A percentile compares a stretch with the other conserved stretches of the same genome.
Conservation (phyloP, 495 filamentous ascomycete species). For the Wilcoxina mikolae region DNA sequence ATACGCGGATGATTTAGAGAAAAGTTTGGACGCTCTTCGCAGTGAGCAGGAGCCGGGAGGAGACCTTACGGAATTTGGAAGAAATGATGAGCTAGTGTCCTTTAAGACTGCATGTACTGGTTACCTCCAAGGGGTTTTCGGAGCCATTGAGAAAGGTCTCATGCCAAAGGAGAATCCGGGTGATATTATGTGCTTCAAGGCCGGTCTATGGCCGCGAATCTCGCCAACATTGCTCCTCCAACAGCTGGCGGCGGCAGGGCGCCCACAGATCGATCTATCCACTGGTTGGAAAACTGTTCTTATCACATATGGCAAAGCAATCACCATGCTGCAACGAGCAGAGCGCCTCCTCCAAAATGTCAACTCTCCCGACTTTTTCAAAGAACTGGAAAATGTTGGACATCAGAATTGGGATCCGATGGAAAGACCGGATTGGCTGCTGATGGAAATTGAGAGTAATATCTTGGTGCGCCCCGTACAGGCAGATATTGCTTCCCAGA, state of each 20-base stretch:
- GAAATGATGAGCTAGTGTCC: too few species aligned
- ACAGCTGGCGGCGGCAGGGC: constrained; percentile 10
- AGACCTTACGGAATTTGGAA: too few species aligned
- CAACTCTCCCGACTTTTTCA: constrained; percentile 34
- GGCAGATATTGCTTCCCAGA: constrained; percentile 40
- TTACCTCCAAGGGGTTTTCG: too few species aligned
- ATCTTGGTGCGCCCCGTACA: constrained; percentile 52
- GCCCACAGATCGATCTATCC: constrained; percentile 12
- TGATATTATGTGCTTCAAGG: neutral
- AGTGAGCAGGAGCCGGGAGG: too few species aligned
- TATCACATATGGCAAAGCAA: constrained; percentile 30
- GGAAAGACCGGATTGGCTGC: constrained; percentile 40
- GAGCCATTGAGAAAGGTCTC: too few species aligned
- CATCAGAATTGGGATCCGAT: constrained; percentile 41
- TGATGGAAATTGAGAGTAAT: constrained; percentile 50
- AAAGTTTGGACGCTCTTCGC: too few species aligned
- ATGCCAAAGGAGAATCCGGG: too few species aligned
- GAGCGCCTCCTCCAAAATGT: constrained; percentile 24
- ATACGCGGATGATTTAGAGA: too few species aligned
- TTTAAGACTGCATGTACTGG: too few species aligned
- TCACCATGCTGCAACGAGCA: constrained; percentile 32
- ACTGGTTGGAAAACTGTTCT: constrained; percentile 22
- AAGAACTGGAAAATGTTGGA: constrained; percentile 40
- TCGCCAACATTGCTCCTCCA: constrained; percentile 14
- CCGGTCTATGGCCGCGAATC: constrained; percentile 16